Conservation (phyloP, 2,329 filamentous ascomycete genomes). For the Sclerotinia borealis region DNA sequence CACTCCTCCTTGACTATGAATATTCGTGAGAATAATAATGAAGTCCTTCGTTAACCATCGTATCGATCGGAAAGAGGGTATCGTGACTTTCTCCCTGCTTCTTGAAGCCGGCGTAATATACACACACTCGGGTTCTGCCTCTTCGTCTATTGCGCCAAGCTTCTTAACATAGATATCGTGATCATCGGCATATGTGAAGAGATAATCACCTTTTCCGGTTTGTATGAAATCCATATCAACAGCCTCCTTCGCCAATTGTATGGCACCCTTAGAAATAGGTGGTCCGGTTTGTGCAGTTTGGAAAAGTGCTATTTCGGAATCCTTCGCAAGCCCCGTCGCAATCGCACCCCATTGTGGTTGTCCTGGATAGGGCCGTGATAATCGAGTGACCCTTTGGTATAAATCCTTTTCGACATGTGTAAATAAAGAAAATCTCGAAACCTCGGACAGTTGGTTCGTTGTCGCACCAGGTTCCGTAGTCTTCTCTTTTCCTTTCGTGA, state of each 20-base stretch:
- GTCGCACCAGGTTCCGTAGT: constrained; percentile 32
- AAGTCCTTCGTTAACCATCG: constrained; percentile 55
- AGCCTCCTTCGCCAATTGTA: constrained; percentile 51
- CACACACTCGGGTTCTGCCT: constrained; percentile 44
- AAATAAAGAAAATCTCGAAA: constrained; percentile 49
- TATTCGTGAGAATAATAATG: constrained; percentile 51
- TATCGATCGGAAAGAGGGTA: constrained; percentile 51
- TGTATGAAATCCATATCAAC: constrained; percentile 67
- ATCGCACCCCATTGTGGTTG: constrained; percentile 66
- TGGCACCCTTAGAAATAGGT: constrained; percentile 42
- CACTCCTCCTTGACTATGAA: constrained; percentile 52
- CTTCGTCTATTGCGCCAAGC: constrained; percentile 33
- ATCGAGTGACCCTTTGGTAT: constrained; percentile 54
- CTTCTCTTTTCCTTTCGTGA: constrained; percentile 24
- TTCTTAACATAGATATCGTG: constrained; percentile 59
- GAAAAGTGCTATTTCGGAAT: constrained; percentile 76
- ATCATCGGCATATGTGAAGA: constrained; percentile 73
- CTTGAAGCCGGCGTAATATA: constrained; percentile 49
- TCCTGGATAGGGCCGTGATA: constrained; percentile 45
- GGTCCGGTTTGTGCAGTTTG: constrained; percentile 50
- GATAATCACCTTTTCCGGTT: constrained; percentile 55
- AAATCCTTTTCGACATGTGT: constrained; percentile 42
- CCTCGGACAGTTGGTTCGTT: constrained; percentile 42
- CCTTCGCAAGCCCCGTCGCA: constrained; percentile 69
- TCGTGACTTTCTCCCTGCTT: constrained; percentile 37